Conservation (phyloP, 768 basidiomycete genomes). For the Kwoniella dejecticola region DNA sequence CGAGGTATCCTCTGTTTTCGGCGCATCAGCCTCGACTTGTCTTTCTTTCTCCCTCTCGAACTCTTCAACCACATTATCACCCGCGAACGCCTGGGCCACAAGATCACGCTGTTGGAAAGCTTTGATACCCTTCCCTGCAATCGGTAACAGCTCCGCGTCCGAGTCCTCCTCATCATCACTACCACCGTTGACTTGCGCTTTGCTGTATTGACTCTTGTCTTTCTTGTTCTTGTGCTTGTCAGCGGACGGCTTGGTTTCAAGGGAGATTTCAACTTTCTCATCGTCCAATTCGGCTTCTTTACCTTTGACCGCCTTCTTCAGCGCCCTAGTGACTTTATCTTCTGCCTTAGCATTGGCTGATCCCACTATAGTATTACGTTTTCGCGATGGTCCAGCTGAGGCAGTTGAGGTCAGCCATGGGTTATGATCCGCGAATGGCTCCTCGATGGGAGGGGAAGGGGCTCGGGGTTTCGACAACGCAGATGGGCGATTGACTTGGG, state of each 20-base stretch:
- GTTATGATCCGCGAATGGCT: constrained; percentile 59
- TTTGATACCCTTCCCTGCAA: constrained; percentile 57
- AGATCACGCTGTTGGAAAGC: constrained; percentile 89
- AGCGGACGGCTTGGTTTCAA: constrained; percentile 52
- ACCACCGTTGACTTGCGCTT: constrained; percentile 35
- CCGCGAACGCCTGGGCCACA: constrained; percentile 92
- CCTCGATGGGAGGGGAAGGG: constrained; percentile 34
- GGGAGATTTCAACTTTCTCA: constrained; percentile 74
- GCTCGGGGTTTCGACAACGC: constrained; percentile 20
- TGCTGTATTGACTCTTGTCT: constrained; percentile 13
- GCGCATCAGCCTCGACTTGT: constrained; percentile 84
- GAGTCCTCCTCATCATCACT: constrained; percentile 64
- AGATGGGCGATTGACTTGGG: constrained; percentile 18
- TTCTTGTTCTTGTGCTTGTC: constrained; percentile 44
- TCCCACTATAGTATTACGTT: constrained; percentile 69
- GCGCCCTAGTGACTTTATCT: constrained; percentile 71
- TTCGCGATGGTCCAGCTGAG: constrained; percentile 63
- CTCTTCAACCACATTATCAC: constrained; percentile 92
- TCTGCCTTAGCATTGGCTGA: constrained; percentile 60
- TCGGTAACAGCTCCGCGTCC: constrained; percentile 55
- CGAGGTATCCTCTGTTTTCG: constrained; percentile 81
- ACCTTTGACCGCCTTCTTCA: constrained; percentile 69
- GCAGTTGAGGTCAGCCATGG: constrained; percentile 73
- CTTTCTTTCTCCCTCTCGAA: constrained; percentile 81
- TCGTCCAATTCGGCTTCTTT: constrained; percentile 79